Conservation (phyloP, 805 yeast genomes). For the Starmerella asiatica region DNA sequence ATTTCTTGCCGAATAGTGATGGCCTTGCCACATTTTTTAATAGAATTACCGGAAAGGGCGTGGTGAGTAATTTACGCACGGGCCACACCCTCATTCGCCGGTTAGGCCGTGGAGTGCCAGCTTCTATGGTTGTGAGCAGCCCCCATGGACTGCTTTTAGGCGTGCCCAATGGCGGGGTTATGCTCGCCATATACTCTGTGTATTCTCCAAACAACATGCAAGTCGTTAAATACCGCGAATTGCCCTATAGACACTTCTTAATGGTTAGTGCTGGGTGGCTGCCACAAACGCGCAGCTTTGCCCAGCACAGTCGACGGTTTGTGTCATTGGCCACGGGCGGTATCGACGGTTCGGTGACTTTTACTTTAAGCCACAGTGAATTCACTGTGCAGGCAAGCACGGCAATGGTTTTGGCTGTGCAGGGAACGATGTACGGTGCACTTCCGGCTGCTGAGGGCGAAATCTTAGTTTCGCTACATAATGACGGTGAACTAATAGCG, state of each 20-base stretch:
- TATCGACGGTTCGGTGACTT: constrained; percentile 13
- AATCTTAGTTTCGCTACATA: constrained; percentile 6
- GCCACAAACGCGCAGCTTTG: constrained; percentile 12
- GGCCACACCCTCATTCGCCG: no score
- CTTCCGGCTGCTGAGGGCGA: constrained; percentile 10
- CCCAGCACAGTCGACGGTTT: constrained; percentile 1
- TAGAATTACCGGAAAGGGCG: constrained; percentile 20
- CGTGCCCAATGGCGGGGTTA: constrained; percentile 20
- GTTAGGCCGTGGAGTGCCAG: no score
- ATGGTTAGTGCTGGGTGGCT: constrained; percentile 23
- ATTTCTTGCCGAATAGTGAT: constrained; percentile 15
- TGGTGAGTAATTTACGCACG: constrained; percentile 23
- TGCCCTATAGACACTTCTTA: constrained; percentile 19
- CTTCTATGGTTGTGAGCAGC: constrained; percentile 13
- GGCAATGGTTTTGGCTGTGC: constrained; percentile 5
- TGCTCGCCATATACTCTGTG: constrained; percentile 14
- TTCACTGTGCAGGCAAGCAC: constrained; percentile 2
- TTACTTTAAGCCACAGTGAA: constrained; percentile 2
- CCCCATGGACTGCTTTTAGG: constrained; percentile 20
- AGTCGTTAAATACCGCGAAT: constrained; percentile 18
- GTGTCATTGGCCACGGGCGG: constrained; percentile 14
- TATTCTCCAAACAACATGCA: no score
- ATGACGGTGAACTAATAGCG: constrained; percentile 3
- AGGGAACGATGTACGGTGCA: constrained; percentile 14
- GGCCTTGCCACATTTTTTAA: constrained; percentile 21